Evolutionary conservation across 768 basidiomycete species (phyloP), one percentile per base, ranked within the genome.

Genomic region (Auriscalpium vulgare): DNA sequence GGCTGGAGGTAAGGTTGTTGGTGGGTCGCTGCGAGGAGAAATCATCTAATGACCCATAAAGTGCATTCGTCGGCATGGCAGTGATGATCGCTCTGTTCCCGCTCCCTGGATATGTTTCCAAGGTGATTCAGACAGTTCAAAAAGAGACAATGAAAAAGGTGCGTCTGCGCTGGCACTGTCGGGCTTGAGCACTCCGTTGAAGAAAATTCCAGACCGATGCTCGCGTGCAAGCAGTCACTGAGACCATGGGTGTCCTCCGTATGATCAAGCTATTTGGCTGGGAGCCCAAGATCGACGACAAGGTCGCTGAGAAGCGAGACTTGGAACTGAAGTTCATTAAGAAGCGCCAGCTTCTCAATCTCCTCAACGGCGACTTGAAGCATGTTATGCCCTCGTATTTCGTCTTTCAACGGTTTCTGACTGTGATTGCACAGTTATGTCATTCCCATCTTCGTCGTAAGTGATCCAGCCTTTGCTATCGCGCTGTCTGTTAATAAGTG

Each of bases 271-370:
- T n/a, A 43, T 87, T 89, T 61, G 87, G 76, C 8, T 79, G 87
- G 78, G 77, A 84, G 62, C 69, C 72, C 13, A 77, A 76, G 59
- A 74, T 75, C 47, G 54, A 73, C 17, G 74, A 23, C n/a, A 54
- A 51, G 21, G 17, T 63, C 13, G 58, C 56, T 1, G 63, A 63
- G 43, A 74, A 74, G 60, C 68, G 77, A 51, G 74, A 73, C 37
- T 65, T 65, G 8, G 77, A 78, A 61, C 62, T 78, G 40, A 53
- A 57, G 5, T 65, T 65, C 37, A 66, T 75, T 56, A 69, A 66
- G 62, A 66, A 66, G 53, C 64, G 71, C 50, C 65, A 71, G 56
- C 51, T 75, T 50, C 59, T 74, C 49, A 62, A 56, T 17, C 59
- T 76, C 35, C 47, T 70, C 57, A 69, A 72, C 66, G 64, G 53